These are phyloP conservation scores for Metroxylon sagu DNA, from an alignment of 176 grass and related monocot genomes.

Conservation along the genomic window DNA sequence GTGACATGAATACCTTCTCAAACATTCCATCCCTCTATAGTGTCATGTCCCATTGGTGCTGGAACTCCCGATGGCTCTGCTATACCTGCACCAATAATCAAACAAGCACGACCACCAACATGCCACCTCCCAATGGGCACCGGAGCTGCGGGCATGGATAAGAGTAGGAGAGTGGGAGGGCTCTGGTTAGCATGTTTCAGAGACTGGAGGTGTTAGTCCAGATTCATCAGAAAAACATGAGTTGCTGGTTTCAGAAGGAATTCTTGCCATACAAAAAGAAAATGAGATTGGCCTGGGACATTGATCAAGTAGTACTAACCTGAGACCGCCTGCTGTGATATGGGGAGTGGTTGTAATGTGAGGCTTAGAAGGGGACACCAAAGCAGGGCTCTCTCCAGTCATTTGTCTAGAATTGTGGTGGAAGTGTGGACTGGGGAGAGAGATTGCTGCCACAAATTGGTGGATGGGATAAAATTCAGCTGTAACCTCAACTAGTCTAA, in stretches of 20 bases:
- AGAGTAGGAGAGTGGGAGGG: too few species aligned
- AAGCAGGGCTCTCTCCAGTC: not conserved
- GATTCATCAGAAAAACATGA: not conserved
- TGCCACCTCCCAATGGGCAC: too few species aligned
- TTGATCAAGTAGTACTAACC: not conserved
- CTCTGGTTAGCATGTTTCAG: too few species aligned
- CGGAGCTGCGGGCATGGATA: too few species aligned
- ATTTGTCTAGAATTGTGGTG: not conserved
- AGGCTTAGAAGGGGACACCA: not conserved
- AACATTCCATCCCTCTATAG: slow-evolving; percentile 66
- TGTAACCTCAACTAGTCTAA: not conserved
- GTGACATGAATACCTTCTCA: slow-evolving; percentile 74
- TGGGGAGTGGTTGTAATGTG: not conserved
- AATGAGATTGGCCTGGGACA: not conserved
- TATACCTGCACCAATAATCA: slow-evolving; percentile 2
- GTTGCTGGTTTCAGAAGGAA: slow-evolving; percentile 11
- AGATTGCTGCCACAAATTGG: not conserved
- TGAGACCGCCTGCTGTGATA: not conserved
- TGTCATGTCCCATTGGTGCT: slow-evolving; percentile 82
- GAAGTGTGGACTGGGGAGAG: not conserved
- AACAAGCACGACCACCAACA: too few species aligned
- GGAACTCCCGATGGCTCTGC: slow-evolving; percentile 50
- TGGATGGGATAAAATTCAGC: not conserved
- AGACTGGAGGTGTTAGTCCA: too few species aligned
- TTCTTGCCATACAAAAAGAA: slow-evolving; percentile 2